Evolutionary conservation across 148 eudicot species (phyloP).

Genomic region (Talinum fruticosum): DNA sequence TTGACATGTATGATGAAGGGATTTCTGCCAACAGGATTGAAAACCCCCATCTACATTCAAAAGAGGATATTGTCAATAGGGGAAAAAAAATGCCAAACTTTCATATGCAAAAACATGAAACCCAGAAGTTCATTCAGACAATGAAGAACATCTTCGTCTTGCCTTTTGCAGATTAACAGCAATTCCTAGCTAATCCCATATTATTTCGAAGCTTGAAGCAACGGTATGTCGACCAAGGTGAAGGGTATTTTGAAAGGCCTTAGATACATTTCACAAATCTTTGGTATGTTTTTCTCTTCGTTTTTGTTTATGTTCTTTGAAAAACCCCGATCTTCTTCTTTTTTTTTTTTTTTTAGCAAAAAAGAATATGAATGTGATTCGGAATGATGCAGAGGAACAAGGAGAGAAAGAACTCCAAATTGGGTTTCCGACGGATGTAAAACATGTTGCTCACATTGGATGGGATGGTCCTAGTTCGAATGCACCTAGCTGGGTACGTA

Average conservation of each 20-base stretch:
- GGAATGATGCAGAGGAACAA: constrained; percentile 30
- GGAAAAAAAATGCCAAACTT: not conserved
- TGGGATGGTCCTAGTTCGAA: constrained; percentile 56
- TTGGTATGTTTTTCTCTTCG: constrained; percentile 31
- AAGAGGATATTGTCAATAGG: not conserved
- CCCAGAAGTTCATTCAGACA: not conserved
- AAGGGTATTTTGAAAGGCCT: constrained; percentile 56
- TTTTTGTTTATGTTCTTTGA: not conserved
- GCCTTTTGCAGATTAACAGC: not conserved
- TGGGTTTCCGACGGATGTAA: constrained; percentile 51
- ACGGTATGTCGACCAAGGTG: constrained; percentile 28
- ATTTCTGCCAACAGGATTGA: constrained; percentile 4
- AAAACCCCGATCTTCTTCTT: not conserved
- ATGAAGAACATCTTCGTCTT: not conserved
- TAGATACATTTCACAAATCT: constrained; percentile 48
- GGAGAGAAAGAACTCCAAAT: constrained; percentile 42
- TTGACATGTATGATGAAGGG: constrained; percentile 1
- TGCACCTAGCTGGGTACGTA: constrained; percentile 45
- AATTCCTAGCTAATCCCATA: not conserved
- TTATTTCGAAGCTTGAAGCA: not conserved
- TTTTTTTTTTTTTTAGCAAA: not conserved
- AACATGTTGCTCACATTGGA: constrained; percentile 55
- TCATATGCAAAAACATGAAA: not conserved
- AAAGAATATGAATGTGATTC: not conserved
- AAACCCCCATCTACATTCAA: not conserved